Conservation (phyloP, 2,329 filamentous ascomycete genomes). For the Orbilia javanica region DNA sequence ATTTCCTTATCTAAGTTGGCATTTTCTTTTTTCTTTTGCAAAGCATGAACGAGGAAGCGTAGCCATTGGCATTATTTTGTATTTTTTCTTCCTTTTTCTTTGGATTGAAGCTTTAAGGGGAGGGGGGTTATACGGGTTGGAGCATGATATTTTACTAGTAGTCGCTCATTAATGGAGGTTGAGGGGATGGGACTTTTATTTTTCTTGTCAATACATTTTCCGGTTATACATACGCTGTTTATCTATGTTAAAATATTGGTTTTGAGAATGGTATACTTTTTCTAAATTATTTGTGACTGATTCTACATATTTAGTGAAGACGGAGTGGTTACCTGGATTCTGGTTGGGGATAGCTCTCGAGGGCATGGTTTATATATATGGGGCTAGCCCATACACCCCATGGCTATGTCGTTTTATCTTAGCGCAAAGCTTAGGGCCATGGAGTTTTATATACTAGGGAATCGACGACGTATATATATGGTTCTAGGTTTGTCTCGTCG, state of each 20-base stretch:
- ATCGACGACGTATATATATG: too few species aligned
- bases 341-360: too few species aligned
- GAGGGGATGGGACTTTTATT: neutral
- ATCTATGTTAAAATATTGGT: neutral
- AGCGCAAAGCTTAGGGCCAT: too few species aligned
- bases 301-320: too few species aligned
- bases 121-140: conserved; percentile 3
- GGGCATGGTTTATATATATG: too few species aligned
- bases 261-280: neutral
- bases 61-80: conserved; percentile 3
- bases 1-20: conserved; percentile 22
- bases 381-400: too few species aligned
- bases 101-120: conserved; percentile 1
- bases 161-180: conserved; percentile 54
- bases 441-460: too few species aligned
- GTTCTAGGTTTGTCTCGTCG: too few species aligned
- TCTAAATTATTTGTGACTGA: too few species aligned
- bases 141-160: conserved; percentile 25
- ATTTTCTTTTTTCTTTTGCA: neutral
- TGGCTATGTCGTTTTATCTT: too few species aligned
- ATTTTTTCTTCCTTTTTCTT: neutral
- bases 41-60: conserved; percentile 24
- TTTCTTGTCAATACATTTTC: conserved; percentile 6
- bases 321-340: too few species aligned
- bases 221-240: neutral